phyloP scores from a whole-genome alignment of 2,329 filamentous ascomycete genomes.

The Colletotrichum theobromicola region DNA sequence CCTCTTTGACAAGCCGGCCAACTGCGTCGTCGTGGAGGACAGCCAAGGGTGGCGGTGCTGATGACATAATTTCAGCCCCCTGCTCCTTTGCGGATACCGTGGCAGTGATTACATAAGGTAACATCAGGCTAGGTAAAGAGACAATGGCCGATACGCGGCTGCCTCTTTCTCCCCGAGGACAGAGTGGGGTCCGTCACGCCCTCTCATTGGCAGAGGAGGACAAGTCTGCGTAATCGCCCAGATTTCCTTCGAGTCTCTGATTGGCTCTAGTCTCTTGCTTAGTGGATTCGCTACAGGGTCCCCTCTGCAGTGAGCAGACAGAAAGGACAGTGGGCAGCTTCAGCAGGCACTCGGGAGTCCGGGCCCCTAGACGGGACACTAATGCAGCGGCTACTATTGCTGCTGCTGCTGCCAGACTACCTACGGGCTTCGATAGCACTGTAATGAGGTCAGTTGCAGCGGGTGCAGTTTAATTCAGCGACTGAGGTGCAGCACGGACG shows the following conservation, averaged over 20 bases:
- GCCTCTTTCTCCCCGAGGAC: neutral
- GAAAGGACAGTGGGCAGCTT: neutral
- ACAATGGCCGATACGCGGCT: neutral
- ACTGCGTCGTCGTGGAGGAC: neutral
- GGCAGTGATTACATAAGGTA: neutral
- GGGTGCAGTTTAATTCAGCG: neutral
- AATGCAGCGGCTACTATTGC: neutral
- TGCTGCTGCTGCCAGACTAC: neutral
- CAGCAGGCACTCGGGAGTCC: neutral
- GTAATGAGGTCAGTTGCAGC: neutral
- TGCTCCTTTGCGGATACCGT: neutral
- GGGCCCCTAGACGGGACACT: neutral
- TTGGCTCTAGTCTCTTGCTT: neutral
- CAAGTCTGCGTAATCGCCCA: neutral
- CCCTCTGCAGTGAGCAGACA: neutral
- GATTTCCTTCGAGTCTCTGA: neutral
- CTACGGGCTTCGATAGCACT: neutral
- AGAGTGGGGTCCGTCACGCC: neutral
- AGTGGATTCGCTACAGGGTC: neutral
- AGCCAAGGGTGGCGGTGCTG: constrained; percentile 7
- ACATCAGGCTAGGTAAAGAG: too few relatives aligned
- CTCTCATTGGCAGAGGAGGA: neutral
- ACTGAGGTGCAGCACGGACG: neutral
- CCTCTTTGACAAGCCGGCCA: neutral
- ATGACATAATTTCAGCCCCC: constrained; percentile 7